Evolutionary conservation across 768 basidiomycete species (phyloP).

Genomic region (Heimioporus sp.): DNA sequence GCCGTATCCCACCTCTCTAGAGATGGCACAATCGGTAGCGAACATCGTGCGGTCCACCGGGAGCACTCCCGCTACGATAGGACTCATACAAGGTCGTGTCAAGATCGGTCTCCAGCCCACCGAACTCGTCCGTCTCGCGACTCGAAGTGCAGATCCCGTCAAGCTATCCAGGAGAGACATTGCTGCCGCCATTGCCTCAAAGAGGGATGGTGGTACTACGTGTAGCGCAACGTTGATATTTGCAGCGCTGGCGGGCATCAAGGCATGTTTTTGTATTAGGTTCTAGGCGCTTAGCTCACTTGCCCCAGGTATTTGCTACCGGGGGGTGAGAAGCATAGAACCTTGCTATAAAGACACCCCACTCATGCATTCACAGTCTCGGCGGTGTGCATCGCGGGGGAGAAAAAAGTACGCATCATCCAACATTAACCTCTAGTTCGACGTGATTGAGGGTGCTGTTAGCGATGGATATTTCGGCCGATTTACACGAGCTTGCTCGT

Average conservation of each 20-base stretch:
- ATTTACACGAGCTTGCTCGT: constrained; percentile 83
- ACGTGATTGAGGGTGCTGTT: constrained; percentile 1
- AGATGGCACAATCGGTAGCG: no score
- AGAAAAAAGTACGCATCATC: constrained; percentile 50
- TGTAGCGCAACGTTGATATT: constrained; percentile 74
- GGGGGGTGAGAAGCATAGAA: constrained; percentile 65
- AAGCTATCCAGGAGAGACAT: constrained; percentile 84
- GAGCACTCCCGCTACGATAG: constrained; percentile 90
- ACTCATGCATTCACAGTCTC: constrained; percentile 41
- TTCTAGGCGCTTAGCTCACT: constrained; percentile 7
- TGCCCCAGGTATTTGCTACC: constrained; percentile 75
- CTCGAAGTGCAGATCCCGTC: constrained; percentile 42
- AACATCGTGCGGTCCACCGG: constrained; percentile 68
- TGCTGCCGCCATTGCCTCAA: constrained; percentile 65
- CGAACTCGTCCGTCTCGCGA: constrained; percentile 71
- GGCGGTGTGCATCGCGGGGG: constrained; percentile 85
- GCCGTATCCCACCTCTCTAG: no score
- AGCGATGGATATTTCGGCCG: constrained; percentile 96
- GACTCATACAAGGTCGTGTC: constrained; percentile 75
- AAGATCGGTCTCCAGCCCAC: constrained; percentile 74
- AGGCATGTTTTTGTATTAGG: constrained; percentile 39
- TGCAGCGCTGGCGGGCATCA: constrained; percentile 82
- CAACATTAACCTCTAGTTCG: background rate
- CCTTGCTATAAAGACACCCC: background rate
- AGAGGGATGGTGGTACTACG: constrained; percentile 78